Conservation (phyloP, 1,139 yeast species). For the Debaryomycetaceae sp. region DNA sequence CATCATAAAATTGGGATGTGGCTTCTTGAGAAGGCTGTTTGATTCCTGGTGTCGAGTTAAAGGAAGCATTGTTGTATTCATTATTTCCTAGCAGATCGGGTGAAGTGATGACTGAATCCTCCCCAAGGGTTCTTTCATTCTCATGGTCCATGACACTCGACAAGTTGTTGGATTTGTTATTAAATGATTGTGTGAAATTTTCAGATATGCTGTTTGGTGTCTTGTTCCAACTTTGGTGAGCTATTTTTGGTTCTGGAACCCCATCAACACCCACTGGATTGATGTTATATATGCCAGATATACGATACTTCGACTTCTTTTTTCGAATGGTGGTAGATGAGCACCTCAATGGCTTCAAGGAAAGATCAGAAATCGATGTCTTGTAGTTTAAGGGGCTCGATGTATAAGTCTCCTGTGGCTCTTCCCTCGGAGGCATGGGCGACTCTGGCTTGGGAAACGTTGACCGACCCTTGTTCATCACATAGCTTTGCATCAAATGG, state of each 20-base stretch:
- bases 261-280: slow-evolving; percentile 29
- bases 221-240: not conserved
- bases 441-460: slow-evolving; percentile 6
- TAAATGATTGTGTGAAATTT: not conserved
- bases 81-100: not conserved
- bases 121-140: not conserved
- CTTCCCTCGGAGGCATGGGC: slow-evolving; percentile 9
- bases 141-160: slow-evolving; percentile 2
- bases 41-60: not conserved
- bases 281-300: slow-evolving; percentile 37
- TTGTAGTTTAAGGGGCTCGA: slow-evolving; percentile 17
- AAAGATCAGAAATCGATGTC: slow-evolving; percentile 36
- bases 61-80: not conserved
- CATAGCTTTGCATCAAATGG: slow-evolving; percentile 21
- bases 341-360: slow-evolving; percentile 42
- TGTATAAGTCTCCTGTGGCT: not conserved
- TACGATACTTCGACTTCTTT: slow-evolving; percentile 40
- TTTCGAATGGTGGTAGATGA: slow-evolving; percentile 30
- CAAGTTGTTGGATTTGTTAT: not conserved
- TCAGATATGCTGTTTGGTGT: not conserved
- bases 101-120: not conserved
- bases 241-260: not conserved
- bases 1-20: not conserved
- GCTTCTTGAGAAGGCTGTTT: not conserved
- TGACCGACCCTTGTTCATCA: slow-evolving; percentile 1